Conservation (phyloP, 108 stramenopile species). For the Cyclotella choctawhatcheeana region DNA sequence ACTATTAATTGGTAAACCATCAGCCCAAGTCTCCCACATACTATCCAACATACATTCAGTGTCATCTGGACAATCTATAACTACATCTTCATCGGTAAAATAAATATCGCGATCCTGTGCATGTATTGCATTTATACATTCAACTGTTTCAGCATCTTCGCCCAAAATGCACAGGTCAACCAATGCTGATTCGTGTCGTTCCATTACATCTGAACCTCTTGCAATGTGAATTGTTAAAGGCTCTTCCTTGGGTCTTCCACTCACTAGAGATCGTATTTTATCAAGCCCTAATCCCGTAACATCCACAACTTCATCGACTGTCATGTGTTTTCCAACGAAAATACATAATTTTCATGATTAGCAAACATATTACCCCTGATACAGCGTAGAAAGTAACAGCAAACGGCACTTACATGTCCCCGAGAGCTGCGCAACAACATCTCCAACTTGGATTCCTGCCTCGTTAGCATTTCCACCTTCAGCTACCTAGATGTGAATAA, state of each 20-base stretch:
- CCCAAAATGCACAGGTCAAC: conserved; percentile 71
- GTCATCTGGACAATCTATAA: conserved; percentile 35
- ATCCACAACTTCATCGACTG: conserved; percentile 25
- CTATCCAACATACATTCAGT: conserved; percentile 60
- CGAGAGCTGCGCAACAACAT: conserved; percentile 73
- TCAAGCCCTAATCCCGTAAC: conserved; percentile 4
- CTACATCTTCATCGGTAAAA: conserved; percentile 35
- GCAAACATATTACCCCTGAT: not conserved
- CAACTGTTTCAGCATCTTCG: conserved; percentile 29
- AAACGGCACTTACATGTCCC: conserved; percentile 55
- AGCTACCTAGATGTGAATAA: conserved; percentile 14
- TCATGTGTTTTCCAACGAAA: conserved; percentile 38
- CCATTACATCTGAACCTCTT: conserved; percentile 52
- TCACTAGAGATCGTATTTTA: conserved; percentile 15
- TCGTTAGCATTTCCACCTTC: conserved; percentile 68
- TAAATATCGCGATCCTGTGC: conserved; percentile 22
- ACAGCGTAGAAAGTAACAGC: not conserved
- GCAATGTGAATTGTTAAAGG: conserved; percentile 22
- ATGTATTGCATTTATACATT: conserved; percentile 43
- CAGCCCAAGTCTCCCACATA: conserved; percentile 65
- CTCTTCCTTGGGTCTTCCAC: conserved; percentile 4
- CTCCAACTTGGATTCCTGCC: conserved; percentile 73
- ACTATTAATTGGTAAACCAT: conserved; percentile 44
- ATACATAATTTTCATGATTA: conserved; percentile 29
- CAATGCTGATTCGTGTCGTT: conserved; percentile 68